Base-by-base conservation (phyloP, 805 yeast species). In the Priceomyces fermenticarens region DNA sequence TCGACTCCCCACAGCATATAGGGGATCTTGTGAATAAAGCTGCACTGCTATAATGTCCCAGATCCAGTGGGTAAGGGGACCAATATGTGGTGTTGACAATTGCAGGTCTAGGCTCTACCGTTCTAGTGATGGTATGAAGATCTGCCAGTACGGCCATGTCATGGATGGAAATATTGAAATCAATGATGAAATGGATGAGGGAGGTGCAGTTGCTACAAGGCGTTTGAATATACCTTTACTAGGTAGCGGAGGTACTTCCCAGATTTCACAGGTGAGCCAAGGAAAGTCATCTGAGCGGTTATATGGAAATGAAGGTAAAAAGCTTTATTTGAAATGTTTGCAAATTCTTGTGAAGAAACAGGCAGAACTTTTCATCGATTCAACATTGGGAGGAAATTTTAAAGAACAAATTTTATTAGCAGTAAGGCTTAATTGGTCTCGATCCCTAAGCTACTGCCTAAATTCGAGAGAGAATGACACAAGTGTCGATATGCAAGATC, bases 121-220 rank as follows among this genome's bases (percentile, higher is more conserved):
- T 38, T 61, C 78, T 25, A 65, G 80, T 3, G 88, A 85, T 53
- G 99, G 99, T 17, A 78, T 78, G 38, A 75, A 81, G 42, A 83
- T 90, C 9, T 91, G 99, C 58, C 91, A 86, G 53, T 84, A 77
- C 54, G 98, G 98, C 4, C 99, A 91, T 63, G 89, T 90, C 14
- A 77, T 79, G 61, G 91, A 83, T 48, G 89, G 90, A 28, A 85
- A 82, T 46, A 56, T 85, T 20, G 95, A 88, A 57, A 72, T 80
- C 46, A 86, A 85, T 47, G 91, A 88, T 53, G 96, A 88, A 35
- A 89, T 83, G n/a, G 91, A 82, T 44, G 84, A 77, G 28, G 60
- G 61, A 25, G 23, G n/a, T 23, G 65, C 58, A 34, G 72, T 72
- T 10, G 65, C 69, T 10, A 80, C 88, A 4, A 70, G 78, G 52